Evolutionary conservation across 306 rosid species (phyloP).

Genomic region (Acacia melanoxylon): DNA sequence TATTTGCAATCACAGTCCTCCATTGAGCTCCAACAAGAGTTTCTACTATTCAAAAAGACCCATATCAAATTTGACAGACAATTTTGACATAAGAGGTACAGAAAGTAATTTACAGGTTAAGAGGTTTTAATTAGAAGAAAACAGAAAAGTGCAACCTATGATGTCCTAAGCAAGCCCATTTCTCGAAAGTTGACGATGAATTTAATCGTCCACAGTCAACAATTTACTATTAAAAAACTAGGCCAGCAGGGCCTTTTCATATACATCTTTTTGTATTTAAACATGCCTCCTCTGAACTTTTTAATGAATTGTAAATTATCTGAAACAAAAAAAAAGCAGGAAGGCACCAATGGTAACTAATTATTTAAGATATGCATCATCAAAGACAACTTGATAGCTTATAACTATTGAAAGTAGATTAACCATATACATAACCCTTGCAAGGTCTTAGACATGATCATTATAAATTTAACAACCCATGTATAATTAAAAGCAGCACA

Average conservation of each 20-base stretch:
- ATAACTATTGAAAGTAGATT: background rate
- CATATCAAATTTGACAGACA: background rate
- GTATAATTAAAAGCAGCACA: slow-evolving; percentile 26
- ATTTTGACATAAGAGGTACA: background rate
- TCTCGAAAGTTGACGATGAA: no score
- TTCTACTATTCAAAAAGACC: background rate
- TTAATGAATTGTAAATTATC: background rate
- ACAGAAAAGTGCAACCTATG: background rate
- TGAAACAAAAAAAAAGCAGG: background rate
- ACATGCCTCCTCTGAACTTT: background rate
- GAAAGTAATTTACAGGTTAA: background rate
- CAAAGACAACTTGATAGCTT: background rate
- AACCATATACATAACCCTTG: background rate
- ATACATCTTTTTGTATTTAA: background rate
- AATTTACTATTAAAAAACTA: background rate
- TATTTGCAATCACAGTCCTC: background rate
- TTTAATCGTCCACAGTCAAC: background rate
- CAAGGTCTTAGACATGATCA: slow-evolving; percentile 11
- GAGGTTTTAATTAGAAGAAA: background rate
- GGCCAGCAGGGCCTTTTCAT: background rate
- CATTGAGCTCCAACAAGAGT: background rate
- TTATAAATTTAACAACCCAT: slow-evolving; percentile 13
- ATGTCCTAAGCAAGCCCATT: background rate
- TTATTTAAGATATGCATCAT: background rate
- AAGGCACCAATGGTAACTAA: background rate